Evolutionary conservation across 345 rosid species (phyloP).

Genomic region (Rhizophora apiculata): DNA sequence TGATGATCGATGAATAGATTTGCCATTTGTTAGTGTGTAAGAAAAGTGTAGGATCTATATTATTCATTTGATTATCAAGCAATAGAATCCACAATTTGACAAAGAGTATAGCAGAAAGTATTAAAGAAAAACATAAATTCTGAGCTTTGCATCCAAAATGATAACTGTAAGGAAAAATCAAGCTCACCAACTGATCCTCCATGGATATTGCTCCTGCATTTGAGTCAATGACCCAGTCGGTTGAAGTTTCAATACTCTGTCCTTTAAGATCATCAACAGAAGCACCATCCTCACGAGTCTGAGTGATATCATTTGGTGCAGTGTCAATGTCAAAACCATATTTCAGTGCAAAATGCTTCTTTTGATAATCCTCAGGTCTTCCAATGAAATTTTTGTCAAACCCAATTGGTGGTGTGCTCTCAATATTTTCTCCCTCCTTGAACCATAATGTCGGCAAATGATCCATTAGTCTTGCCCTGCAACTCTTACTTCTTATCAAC

Average conservation of each 20-base stretch:
- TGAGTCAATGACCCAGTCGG: constrained; percentile 14
- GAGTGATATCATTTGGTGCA: constrained; percentile 39
- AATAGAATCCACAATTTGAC: neutral
- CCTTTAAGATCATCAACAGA: constrained; percentile 36
- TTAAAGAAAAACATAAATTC: neutral
- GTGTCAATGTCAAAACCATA: constrained; percentile 19
- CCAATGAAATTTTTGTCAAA: constrained; percentile 36
- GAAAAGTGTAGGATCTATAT: neutral
- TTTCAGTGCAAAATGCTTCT: constrained; percentile 27
- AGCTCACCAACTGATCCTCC: constrained; percentile 26
- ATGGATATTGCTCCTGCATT: constrained; percentile 17
- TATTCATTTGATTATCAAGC: neutral
- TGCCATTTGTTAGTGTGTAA: neutral
- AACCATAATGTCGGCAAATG: constrained; percentile 26
- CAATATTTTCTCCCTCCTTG: constrained; percentile 34
- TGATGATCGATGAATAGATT: neutral
- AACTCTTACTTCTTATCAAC: constrained; percentile 65
- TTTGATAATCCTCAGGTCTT: constrained; percentile 38
- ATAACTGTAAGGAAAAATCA: neutral
- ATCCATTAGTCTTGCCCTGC: constrained; percentile 45
- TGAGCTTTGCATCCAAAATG: neutral
- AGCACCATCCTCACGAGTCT: constrained; percentile 25
- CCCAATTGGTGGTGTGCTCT: constrained; percentile 34
- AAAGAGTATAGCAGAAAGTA: neutral
- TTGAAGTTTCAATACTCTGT: constrained; percentile 27